Percentiles rank a stretch among this genome's conserved stretches.
These are phyloP conservation scores for Elongisporangium anandrum DNA, from an alignment of 352 stramenopile species.

Conservation along the genomic window DNA sequence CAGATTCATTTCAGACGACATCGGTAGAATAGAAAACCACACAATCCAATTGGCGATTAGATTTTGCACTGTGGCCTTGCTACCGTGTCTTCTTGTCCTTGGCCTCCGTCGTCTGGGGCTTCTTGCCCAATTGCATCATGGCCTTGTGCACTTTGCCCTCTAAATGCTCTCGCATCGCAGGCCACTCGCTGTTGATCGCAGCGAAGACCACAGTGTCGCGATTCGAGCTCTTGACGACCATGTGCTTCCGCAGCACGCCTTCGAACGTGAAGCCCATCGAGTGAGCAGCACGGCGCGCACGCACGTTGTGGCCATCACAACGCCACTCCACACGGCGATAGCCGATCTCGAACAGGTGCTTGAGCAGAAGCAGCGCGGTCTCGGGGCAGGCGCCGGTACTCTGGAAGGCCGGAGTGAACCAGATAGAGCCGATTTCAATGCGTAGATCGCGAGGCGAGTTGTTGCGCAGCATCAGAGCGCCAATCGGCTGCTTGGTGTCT, in stretches of 20 bases:
- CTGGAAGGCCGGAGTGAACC: conserved; percentile 79
- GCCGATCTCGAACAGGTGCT: conserved; percentile 59
- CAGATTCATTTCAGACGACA: not conserved
- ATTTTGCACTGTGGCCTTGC: too few relatives aligned
- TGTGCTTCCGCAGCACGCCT: conserved; percentile 85
- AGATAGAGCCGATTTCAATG: conserved; percentile 74
- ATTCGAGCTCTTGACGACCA: conserved; percentile 82
- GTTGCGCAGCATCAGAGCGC: conserved; percentile 69
- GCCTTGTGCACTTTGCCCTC: conserved; percentile 29
- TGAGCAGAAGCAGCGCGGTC: conserved; percentile 63
- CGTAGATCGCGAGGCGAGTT: conserved; percentile 80
- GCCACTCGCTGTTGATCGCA: conserved; percentile 87
- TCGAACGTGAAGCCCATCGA: conserved; percentile 85
- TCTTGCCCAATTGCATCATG: conserved; percentile 2
- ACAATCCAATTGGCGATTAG: not conserved
- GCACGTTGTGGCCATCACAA: conserved; percentile 85
- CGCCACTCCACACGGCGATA: conserved; percentile 88
- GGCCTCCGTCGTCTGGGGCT: not conserved
- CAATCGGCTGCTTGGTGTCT: conserved; percentile 46
- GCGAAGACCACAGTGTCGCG: conserved; percentile 82
- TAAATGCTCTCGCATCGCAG: conserved; percentile 58
- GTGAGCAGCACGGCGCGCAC: conserved; percentile 69
- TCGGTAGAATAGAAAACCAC: not conserved
- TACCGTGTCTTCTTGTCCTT: conserved; percentile 40
- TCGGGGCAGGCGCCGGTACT: conserved; percentile 24